phyloP scores from a whole-genome alignment of 768 basidiomycete species.

The Collybia mongolica region DNA sequence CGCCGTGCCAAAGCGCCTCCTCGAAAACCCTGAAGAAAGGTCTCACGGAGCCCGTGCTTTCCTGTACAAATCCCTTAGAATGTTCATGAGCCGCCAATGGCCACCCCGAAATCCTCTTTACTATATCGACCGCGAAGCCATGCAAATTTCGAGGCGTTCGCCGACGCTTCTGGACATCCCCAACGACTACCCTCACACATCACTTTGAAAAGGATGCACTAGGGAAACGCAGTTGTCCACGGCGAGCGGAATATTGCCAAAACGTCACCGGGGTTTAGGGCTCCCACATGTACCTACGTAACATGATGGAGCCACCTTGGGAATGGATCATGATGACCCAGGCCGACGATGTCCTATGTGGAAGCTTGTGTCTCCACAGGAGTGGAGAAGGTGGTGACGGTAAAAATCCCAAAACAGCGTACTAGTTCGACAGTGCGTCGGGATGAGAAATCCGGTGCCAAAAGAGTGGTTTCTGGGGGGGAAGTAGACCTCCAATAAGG shows the following conservation, averaged over 20 bases:
- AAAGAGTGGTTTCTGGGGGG: slow-evolving; percentile 26
- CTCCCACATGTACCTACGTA: slow-evolving; percentile 14
- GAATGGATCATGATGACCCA: slow-evolving; percentile 43
- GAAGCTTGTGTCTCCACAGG: slow-evolving; percentile 24
- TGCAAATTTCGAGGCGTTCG: slow-evolving; percentile 50
- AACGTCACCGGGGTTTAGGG: slow-evolving; percentile 54
- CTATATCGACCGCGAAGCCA: slow-evolving; percentile 42
- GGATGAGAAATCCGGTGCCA: slow-evolving; percentile 14
- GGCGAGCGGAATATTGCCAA: slow-evolving; percentile 47
- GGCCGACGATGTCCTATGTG: slow-evolving; percentile 39
- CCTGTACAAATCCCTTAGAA: slow-evolving; percentile 27
- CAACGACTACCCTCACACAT: slow-evolving; percentile 19
- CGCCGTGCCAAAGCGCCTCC: slow-evolving; percentile 28
- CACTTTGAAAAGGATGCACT: slow-evolving; percentile 15
- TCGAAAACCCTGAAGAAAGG: slow-evolving; percentile 4
- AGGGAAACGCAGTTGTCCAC: slow-evolving; percentile 39
- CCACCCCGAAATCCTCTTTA: slow-evolving; percentile 7
- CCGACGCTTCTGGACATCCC: slow-evolving; percentile 49
- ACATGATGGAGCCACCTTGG: slow-evolving; percentile 24
- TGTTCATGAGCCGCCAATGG: slow-evolving; percentile 5
- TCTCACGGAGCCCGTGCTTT: slow-evolving; percentile 18
- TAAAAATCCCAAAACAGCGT: slow-evolving; percentile 1
- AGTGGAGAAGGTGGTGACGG: slow-evolving; percentile 3
- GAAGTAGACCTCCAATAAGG: slow-evolving; percentile 3
- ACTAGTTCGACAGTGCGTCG: slow-evolving; percentile 1